Evolutionary conservation across 805 yeast species (phyloP).

Genomic region (Sugiyamaella boreocaroliniensis): DNA sequence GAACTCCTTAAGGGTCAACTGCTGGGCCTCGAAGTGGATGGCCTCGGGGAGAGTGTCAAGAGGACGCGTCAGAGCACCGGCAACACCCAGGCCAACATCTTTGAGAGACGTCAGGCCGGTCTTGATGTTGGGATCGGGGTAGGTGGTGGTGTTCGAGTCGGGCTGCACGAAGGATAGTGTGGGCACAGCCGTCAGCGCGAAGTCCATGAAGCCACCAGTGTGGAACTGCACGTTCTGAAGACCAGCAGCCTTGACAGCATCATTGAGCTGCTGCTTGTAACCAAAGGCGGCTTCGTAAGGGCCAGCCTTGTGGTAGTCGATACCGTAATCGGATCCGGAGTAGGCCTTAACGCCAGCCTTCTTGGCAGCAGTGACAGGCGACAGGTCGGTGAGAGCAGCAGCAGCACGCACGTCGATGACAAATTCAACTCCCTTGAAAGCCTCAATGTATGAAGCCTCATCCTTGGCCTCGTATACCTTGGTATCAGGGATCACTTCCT

Average conservation of each 20-base stretch:
- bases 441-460: conserved; percentile 11
- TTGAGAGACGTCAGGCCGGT: conserved; percentile 16
- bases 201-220: conserved; percentile 21
- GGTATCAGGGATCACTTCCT: not conserved
- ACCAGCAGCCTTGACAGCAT: conserved; percentile 19
- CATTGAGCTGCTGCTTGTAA: conserved; percentile 2
- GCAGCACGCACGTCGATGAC: conserved; percentile 39
- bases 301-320: conserved; percentile 27
- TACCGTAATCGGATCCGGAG: conserved; percentile 58
- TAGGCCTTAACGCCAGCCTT: conserved; percentile 43
- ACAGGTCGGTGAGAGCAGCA: conserved; percentile 27
- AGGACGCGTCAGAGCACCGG: conserved; percentile 17
- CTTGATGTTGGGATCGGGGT: conserved; percentile 8
- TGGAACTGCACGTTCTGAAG: conserved; percentile 22
- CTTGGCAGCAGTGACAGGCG: conserved; percentile 23
- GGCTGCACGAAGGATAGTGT: not conserved
- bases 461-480: not conserved
- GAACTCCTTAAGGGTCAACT: conserved; percentile 13
- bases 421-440: conserved; percentile 45
- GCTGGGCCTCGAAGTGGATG: conserved; percentile 16
- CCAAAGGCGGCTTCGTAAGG: conserved; percentile 2
- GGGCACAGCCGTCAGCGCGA: conserved; percentile 4
- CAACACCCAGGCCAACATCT: conserved; percentile 25
- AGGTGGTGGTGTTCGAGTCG: not conserved
- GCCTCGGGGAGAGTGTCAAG: conserved; percentile 18